These are phyloP conservation scores for Pelagomonas calceolata DNA, from an alignment of 108 stramenopile genomes.

Conservation along the genomic window DNA sequence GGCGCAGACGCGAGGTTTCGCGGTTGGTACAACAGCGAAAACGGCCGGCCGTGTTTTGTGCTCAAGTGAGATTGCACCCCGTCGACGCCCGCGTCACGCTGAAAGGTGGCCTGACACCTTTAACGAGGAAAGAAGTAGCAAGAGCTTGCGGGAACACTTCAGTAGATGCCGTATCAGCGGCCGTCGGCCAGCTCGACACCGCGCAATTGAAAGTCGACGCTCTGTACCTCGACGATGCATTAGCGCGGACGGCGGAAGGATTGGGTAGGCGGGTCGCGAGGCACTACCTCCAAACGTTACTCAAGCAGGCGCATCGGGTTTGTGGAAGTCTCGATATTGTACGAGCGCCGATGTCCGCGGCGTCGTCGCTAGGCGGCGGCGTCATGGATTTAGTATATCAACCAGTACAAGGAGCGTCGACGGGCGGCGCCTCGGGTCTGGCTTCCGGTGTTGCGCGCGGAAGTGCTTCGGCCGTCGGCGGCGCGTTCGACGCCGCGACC, in stretches of 20 bases:
- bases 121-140: neutral
- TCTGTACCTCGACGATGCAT: neutral
- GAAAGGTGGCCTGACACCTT: neutral
- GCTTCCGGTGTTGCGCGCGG: neutral
- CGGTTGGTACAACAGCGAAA: too few species aligned
- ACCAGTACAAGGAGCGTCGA: neutral
- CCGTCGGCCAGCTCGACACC: neutral
- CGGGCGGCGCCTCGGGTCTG: neutral
- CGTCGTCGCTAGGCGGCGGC: neutral
- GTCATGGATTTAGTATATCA: neutral
- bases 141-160: neutral
- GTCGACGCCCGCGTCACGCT: neutral
- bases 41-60: too few species aligned
- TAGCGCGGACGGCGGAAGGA: neutral
- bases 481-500: neutral
- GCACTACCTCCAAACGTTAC: neutral
- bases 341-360: neutral
- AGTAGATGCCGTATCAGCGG: neutral
- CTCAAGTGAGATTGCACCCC: neutral
- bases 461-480: neutral
- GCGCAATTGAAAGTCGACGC: neutral
- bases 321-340: neutral
- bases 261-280: neutral
- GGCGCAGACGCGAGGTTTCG: too few species aligned
- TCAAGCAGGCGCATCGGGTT: neutral